These are phyloP conservation scores for Aspergillus leporis DNA, from an alignment of 495 filamentous ascomycete genomes.

Conservation along the genomic window DNA sequence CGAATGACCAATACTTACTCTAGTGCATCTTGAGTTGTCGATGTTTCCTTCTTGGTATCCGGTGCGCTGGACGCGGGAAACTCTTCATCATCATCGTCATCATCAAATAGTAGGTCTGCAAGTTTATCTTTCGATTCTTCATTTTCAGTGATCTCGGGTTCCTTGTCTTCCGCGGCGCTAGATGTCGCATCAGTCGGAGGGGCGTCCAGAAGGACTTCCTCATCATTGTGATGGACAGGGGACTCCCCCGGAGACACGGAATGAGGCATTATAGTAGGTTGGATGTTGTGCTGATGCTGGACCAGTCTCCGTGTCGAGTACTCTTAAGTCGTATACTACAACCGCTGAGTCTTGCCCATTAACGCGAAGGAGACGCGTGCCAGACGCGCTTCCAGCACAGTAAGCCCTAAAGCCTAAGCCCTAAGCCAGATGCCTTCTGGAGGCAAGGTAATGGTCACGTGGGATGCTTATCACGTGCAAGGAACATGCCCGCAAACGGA, in stretches of 20 bases:
- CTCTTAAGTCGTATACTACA: background rate
- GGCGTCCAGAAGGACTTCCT: slow-evolving; percentile 44
- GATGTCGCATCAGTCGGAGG: slow-evolving; percentile 21
- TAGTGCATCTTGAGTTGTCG: slow-evolving; percentile 40
- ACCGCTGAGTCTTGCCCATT: slow-evolving; percentile 8
- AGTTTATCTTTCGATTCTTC: slow-evolving; percentile 58
- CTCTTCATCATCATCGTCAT: slow-evolving; percentile 76
- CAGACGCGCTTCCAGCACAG: slow-evolving; percentile 9
- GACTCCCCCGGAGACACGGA: slow-evolving; percentile 44
- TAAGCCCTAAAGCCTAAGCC: slow-evolving; percentile 25
- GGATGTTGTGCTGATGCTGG: slow-evolving; percentile 1
- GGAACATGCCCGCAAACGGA: slow-evolving; percentile 23
- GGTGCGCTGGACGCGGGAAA: slow-evolving; percentile 61
- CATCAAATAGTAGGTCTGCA: slow-evolving; percentile 78
- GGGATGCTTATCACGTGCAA: background rate
- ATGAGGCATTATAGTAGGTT: slow-evolving; percentile 50
- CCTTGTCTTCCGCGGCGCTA: slow-evolving; percentile 23
- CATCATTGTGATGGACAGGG: slow-evolving; percentile 28
- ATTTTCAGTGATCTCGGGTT: slow-evolving; percentile 28
- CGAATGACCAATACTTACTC: slow-evolving; percentile 34
- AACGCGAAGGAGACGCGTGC: slow-evolving; percentile 31
- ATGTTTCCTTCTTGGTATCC: slow-evolving; percentile 44
- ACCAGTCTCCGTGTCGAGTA: background rate
- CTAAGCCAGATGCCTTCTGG: background rate
- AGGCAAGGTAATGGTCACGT: slow-evolving; percentile 10